Evolutionary conservation across 164 flowering plant genomes (phyloP).

Genomic region (Kalanchoe fedtschenkoi): DNA sequence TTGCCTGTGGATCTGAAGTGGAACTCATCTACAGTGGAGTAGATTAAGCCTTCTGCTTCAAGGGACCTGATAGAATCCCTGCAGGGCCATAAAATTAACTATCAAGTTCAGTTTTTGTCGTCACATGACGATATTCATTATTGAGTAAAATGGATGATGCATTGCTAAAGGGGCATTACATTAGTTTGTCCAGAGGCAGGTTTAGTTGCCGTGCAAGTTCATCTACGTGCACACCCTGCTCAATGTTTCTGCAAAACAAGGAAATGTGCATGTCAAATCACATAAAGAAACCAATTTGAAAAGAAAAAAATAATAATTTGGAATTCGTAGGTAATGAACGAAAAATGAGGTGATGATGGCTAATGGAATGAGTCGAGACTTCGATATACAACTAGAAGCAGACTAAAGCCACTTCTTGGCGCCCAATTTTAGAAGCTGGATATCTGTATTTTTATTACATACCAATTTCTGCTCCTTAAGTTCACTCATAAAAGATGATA

Average conservation of each 20-base stretch:
- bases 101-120: not conserved
- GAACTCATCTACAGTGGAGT: conserved; percentile 58
- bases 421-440: not conserved
- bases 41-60: conserved; percentile 48
- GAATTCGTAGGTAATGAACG: no score
- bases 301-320: not conserved
- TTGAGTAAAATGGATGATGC: conserved; percentile 7
- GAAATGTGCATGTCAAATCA: not conserved
- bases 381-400: not conserved
- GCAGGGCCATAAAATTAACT: conserved; percentile 13
- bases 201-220: conserved; percentile 44
- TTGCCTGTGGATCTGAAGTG: conserved; percentile 60
- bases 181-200: conserved; percentile 47
- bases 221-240: conserved; percentile 47
- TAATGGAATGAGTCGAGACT: not conserved
- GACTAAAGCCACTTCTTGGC: not conserved
- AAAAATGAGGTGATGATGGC: no score
- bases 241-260: conserved; percentile 31
- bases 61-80: conserved; percentile 47
- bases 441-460: no score
- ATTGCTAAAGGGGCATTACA: conserved; percentile 30
- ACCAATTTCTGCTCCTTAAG: no score
- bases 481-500: no score
- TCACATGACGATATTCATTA: not conserved
- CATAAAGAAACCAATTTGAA: not conserved